Conservation (phyloP, 495 filamentous ascomycete species). For the Penicillium manginii region DNA sequence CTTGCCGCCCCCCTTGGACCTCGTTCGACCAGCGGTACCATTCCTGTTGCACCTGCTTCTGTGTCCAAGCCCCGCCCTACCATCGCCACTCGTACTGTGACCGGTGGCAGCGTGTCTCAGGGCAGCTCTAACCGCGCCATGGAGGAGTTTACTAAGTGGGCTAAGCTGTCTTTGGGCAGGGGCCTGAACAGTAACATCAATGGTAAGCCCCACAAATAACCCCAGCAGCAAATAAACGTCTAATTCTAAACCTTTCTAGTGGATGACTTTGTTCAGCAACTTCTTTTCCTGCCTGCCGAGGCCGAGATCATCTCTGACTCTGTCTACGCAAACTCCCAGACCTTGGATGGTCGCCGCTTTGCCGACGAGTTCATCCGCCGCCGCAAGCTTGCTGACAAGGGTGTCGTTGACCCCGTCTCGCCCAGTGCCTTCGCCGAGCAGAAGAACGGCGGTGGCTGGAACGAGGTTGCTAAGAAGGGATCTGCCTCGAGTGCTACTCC, state of each 20-base stretch:
- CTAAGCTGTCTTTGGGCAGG: conserved; percentile 69
- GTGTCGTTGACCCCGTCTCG: conserved; percentile 64
- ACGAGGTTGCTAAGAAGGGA: conserved; percentile 94
- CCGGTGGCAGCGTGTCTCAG: conserved; percentile 35
- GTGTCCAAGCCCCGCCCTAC: conserved; percentile 34
- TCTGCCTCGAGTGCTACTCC: conserved; percentile 36
- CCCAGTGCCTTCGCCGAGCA: conserved; percentile 48
- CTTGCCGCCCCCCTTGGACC: conserved; percentile 58
- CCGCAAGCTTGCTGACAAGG: conserved; percentile 88
- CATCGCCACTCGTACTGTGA: conserved; percentile 38
- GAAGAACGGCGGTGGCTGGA: conserved; percentile 77
- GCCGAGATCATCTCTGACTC: conserved; percentile 82
- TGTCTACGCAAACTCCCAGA: conserved; percentile 81
- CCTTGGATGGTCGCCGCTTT: conserved; percentile 89
- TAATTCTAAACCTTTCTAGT: conserved; percentile 53
- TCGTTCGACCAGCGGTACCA: conserved; percentile 58
- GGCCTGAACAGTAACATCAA: conserved; percentile 64
- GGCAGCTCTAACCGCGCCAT: conserved; percentile 60
- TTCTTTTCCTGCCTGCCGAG: conserved; percentile 76
- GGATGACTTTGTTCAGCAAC: conserved; percentile 75
- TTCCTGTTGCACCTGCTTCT: conserved; percentile 45
- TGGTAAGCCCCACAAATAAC: conserved; percentile 36
- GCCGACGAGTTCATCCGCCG: conserved; percentile 92
- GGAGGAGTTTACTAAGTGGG: conserved; percentile 95
- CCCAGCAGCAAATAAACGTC: conserved; percentile 6